Evolutionary conservation across 2,329 filamentous ascomycete genomes (phyloP), one percentile per base, ranked within the genome.

Genomic region (Cladorrhinum sp.): DNA sequence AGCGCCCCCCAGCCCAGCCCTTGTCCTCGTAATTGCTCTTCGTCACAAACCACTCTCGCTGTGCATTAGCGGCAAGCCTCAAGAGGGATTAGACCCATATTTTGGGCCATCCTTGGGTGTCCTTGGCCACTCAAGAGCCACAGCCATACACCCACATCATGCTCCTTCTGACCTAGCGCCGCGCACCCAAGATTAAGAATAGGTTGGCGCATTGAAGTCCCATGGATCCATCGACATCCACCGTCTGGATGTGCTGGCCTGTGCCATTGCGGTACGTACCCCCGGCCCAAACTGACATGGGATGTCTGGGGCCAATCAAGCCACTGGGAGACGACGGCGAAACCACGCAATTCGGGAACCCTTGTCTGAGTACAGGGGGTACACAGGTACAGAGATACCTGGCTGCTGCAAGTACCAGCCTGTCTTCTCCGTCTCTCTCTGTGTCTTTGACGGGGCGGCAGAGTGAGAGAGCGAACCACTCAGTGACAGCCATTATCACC

Each of bases 1-100:
- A n/a, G 73, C 79, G 78, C 79, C 78, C 79, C 78, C 81, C 77
- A 80, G 78, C 79, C 75, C 72, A 76, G 59, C 75, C 74, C 77
- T 75, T 76, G 74, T 72, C 72, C 74, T 78, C 76, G 78, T 78
- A 79, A 78, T 80, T 79, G 74, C 76, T 72, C 75, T 74, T 75
- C 77, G 74, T 77, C 76, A 78, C 76, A 73, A 73, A 73, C 69
- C 67, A 68, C 61, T 62, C 62, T 70, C 66, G 66, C 62, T 54
- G 49, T 63, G 59, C 61, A 65, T 66, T 66, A 65, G 66, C 63
- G 62, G 63, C 58, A 62, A 60, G 65, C 65, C 64, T 61, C 68
- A 64, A 61, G 63, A 67, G 59, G 57, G 61, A 64, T 62, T 67
- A 56, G 57, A 66, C 69, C 68, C 66, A 65, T 66, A 67, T 67